These are phyloP conservation scores for Murraya paniculata DNA, from an alignment of 345 rosid genomes.

Conservation along the genomic window DNA sequence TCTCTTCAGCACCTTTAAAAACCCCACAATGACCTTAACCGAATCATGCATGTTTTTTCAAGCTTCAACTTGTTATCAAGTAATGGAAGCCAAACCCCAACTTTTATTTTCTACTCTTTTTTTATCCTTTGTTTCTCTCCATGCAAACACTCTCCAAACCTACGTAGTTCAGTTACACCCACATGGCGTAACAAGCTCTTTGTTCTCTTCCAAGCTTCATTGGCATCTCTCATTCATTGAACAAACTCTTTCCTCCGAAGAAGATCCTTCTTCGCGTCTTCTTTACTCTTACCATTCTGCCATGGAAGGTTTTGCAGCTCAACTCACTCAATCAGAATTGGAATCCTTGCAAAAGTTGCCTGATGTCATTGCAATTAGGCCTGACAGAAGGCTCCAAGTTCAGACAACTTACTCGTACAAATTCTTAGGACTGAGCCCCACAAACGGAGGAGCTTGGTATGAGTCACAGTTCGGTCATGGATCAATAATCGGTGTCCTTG, in stretches of 20 bases:
- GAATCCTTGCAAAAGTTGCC: constrained; percentile 42
- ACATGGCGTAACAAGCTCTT: constrained; percentile 32
- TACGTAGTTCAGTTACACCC: constrained; percentile 90
- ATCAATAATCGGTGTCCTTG: constrained; percentile 70
- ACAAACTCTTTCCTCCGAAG: constrained; percentile 36
- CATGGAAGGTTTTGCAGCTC: constrained; percentile 88
- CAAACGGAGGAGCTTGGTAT: constrained; percentile 51
- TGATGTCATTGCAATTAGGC: constrained; percentile 68
- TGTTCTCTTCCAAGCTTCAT: constrained; percentile 45
- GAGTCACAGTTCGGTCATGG: constrained; percentile 62
- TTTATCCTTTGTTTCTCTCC: constrained; percentile 28
- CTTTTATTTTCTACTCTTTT: constrained; percentile 28
- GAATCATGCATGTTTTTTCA: constrained; percentile 37
- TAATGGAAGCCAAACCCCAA: constrained; percentile 33
- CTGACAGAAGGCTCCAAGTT: constrained; percentile 58
- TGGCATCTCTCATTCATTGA: constrained; percentile 76
- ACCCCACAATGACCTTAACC: constrained; percentile 35
- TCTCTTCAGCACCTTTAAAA: constrained; percentile 55
- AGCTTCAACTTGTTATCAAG: constrained; percentile 10
- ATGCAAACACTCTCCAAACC: constrained; percentile 43
- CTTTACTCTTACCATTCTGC: constrained; percentile 86
- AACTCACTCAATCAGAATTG: constrained; percentile 53
- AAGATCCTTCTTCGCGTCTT: constrained; percentile 61
- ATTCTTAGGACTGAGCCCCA: constrained; percentile 67
- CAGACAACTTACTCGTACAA: constrained; percentile 88